Evolutionary conservation across 2,329 filamentous ascomycete genomes (phyloP), one percentile per base, ranked within the genome.

Genomic region (Fusarium oligoseptatum): DNA sequence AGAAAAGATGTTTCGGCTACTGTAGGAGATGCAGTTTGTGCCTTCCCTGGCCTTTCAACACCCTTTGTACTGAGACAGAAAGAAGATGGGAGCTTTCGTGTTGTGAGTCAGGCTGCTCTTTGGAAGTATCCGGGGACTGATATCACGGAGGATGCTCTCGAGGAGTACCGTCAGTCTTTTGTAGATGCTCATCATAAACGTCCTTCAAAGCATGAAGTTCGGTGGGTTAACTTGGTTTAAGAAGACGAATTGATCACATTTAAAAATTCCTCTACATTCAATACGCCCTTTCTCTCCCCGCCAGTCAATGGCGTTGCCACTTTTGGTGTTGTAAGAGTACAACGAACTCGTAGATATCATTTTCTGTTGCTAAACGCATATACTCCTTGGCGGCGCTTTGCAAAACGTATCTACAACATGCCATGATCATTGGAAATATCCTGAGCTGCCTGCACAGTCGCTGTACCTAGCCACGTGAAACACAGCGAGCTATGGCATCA

Each of bases 21-120:
- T 0, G 41, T n/a, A n/a, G 70, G 66, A 1, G 70, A 73, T 56
- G 61, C 11, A 0, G 3, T 73, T 3, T 73, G 66, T 4, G 50
- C 56, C 4, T 73, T 73, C 0, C 57, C 58, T 1, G 61, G 71
- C 0, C 61, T 73, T 4, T 50, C 66, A 0, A 34, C 37, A 5
- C 11, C 29, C 0, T 52, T 73, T 0, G 27, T 52, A 29, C 48
- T 52, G 3, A 32, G 48, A 52, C 48, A 9, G 17, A 27, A 32
- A 6, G 24, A 12, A 2, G 17, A 52, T 9, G 48, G 27, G 3
- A 29, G 9, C 3, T 52, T 52, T 11, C 27, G 48, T n/a, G 17
- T 52, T n/a, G 10, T 52, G 10, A 52, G 48, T 1, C 48, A 52
- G 17, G 48, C 48, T 20, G 48, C 48, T 8, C 10, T 52, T 11